Conservation (phyloP, 1,139 yeast species). For the Saccharomyces hybrid region DNA sequence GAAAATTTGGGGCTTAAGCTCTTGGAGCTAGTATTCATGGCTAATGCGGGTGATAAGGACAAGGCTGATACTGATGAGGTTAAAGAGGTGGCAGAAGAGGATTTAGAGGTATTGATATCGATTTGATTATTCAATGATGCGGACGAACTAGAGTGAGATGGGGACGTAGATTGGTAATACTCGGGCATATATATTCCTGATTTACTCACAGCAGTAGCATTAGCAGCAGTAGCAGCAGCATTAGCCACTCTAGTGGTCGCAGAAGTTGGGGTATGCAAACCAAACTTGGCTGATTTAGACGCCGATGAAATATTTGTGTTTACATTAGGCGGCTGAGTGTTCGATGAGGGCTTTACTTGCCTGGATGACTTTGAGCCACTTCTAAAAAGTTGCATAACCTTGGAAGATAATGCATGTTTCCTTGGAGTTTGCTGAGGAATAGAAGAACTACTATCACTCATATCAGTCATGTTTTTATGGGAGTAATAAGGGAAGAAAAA, state of each 20-base stretch:
- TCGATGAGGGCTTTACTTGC: neutral
- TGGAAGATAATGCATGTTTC: constrained; percentile 1
- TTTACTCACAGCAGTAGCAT: neutral
- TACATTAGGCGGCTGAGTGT: neutral
- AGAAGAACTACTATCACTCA: neutral
- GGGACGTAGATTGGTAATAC: neutral
- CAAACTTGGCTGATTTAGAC: neutral
- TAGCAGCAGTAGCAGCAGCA: neutral
- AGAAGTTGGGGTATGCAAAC: neutral
- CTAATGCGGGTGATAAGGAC: neutral
- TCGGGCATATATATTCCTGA: neutral
- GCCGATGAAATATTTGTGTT: neutral
- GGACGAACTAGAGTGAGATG: neutral
- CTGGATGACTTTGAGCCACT: constrained; percentile 1
- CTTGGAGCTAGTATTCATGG: neutral
- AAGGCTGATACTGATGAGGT: neutral
- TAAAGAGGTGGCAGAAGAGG: neutral
- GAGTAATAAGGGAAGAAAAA: neutral
- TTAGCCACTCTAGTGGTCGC: neutral
- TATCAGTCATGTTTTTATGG: neutral
- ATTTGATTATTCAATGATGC: neutral
- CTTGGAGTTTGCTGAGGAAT: constrained; percentile 1
- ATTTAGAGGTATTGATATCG: neutral
- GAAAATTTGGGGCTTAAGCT: neutral
- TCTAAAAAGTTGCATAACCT: constrained; percentile 4